phyloP scores from a whole-genome alignment of 257 asterid species.

The Paulownia fortunei region DNA sequence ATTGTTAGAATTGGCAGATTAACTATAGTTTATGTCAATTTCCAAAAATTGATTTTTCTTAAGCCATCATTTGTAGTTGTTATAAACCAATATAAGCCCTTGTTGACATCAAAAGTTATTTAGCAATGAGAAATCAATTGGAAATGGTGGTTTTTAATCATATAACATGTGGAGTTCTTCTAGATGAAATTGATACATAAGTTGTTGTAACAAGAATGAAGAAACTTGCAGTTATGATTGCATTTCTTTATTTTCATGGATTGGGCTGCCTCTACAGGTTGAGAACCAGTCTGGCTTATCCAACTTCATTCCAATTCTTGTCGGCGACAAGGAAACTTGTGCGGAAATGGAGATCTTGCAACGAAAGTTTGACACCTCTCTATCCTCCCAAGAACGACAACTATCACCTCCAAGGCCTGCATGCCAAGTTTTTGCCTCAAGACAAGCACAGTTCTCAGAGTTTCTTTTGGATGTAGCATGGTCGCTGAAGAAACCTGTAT shows the following conservation, averaged over 20 bases:
- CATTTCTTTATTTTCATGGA: background rate
- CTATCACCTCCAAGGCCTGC: constrained; percentile 36
- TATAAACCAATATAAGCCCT: background rate
- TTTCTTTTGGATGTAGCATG: constrained; percentile 82
- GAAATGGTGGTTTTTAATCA: constrained; percentile 5
- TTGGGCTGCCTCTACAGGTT: constrained; percentile 59
- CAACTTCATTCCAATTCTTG: constrained; percentile 87
- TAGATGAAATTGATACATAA: background rate
- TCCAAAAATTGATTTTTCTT: background rate
- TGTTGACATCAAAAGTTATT: background rate
- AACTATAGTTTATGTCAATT: background rate
- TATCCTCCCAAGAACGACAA: constrained; percentile 38
- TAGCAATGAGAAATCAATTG: constrained; percentile 7
- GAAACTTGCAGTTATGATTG: background rate
- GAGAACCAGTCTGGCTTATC: constrained; percentile 96
- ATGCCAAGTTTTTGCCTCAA: constrained; percentile 53
- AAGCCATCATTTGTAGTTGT: background rate
- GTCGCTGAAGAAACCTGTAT: constrained; percentile 64
- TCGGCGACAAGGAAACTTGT: constrained; percentile 80
- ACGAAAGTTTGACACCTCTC: constrained; percentile 41
- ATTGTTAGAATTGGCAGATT: background rate
- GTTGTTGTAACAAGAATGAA: constrained; percentile 11
- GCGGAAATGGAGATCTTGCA: constrained; percentile 73
- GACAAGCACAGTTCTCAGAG: constrained; percentile 54
- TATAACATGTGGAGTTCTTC: background rate